phyloP scores from a whole-genome alignment of 257 asterid genomes.

The Solanum clarkiae region DNA sequence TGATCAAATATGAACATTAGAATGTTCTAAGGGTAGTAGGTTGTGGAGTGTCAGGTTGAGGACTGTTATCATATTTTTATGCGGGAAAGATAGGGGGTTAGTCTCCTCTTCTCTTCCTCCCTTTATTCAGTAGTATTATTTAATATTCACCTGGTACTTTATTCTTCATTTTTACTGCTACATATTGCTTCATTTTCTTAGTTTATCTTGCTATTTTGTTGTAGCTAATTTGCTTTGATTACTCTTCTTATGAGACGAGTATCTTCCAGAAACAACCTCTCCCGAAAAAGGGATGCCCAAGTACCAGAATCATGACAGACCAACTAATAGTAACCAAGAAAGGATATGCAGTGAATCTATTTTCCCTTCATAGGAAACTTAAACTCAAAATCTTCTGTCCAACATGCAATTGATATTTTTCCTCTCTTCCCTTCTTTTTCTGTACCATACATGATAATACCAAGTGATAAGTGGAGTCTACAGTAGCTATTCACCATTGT shows the following conservation, averaged over 20 bases:
- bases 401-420: neutral
- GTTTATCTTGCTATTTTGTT: neutral
- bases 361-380: neutral
- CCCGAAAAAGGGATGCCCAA: neutral
- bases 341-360: neutral
- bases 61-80: neutral
- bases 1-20: neutral
- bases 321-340: neutral
- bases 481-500: neutral
- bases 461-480: neutral
- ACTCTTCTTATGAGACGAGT: neutral
- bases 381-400: neutral
- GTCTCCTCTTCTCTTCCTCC: neutral
- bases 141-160: neutral
- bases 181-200: neutral
- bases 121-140: neutral
- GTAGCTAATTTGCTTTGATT: neutral
- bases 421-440: neutral
- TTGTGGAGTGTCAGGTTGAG: neutral
- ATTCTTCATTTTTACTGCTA: neutral
- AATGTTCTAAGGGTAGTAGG: neutral
- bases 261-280: neutral
- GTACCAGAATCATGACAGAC: neutral
- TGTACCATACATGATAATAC: neutral
- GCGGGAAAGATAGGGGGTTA: neutral